Evolutionary conservation across 106 monocot genomes (phyloP).

Genomic region (Acorus gramineus): DNA sequence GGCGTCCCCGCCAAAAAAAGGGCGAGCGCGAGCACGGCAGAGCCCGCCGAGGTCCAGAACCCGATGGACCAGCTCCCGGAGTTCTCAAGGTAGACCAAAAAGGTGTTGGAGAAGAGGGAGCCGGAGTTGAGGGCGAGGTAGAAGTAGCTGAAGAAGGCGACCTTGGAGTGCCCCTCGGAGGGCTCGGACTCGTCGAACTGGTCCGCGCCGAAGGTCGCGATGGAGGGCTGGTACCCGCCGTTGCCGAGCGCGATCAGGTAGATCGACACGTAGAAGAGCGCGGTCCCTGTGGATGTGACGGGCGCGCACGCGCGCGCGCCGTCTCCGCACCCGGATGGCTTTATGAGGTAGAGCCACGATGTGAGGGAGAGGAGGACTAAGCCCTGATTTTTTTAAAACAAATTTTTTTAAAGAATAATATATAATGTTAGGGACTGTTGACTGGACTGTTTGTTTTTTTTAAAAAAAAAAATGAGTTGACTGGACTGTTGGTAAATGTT

Average conservation of each 20-base stretch:
- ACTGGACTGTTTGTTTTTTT: too few relatives aligned
- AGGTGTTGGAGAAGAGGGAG: conserved; percentile 70
- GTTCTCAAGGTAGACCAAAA: conserved; percentile 69
- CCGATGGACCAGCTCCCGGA: conserved; percentile 47
- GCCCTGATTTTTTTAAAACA: conserved; percentile 26
- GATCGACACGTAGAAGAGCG: conserved; percentile 60
- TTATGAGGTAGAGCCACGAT: conserved; percentile 54
- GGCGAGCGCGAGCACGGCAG: conserved; percentile 36
- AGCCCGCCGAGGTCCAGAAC: conserved; percentile 41
- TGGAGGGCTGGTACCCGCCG: conserved; percentile 55
- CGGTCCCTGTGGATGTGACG: conserved; percentile 16
- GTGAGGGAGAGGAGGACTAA: conserved; percentile 43
- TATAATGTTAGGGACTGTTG: too few relatives aligned
- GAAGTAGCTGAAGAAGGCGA: conserved; percentile 85
- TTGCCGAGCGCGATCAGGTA: conserved; percentile 74
- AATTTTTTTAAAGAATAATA: too few relatives aligned
- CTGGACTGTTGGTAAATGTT: too few relatives aligned
- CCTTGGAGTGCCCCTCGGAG: conserved; percentile 33
- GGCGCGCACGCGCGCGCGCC: conserved; percentile 25
- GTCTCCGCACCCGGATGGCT: conserved; percentile 65
- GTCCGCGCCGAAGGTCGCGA: conserved; percentile 61
- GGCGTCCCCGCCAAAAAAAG: conserved; percentile 40
- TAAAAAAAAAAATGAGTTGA: too few relatives aligned
- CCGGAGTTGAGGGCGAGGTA: conserved; percentile 75
- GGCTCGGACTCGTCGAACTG: conserved; percentile 68